Percentiles rank a stretch among this genome's conserved stretches.
Conservation (phyloP, 805 yeast genomes). For the Sugiyamaella floridensis region DNA sequence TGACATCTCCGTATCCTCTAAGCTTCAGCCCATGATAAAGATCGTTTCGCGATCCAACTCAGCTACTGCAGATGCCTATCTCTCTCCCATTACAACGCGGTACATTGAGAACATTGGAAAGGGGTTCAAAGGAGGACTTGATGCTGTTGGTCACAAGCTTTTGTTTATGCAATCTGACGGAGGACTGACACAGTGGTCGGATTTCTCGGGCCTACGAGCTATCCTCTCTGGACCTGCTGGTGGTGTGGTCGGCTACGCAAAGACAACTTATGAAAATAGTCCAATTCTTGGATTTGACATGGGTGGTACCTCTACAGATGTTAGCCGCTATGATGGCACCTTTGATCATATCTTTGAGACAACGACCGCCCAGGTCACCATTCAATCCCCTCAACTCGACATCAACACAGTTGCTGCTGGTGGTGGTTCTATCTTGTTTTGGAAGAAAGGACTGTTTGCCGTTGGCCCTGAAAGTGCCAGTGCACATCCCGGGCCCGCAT, state of each 20-base stretch:
- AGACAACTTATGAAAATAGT: constrained; percentile 59
- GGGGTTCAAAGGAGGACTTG: constrained; percentile 51
- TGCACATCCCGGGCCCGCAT: constrained; percentile 86
- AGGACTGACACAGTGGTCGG: constrained; percentile 77
- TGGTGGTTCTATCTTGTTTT: constrained; percentile 64
- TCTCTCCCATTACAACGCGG: constrained; percentile 68
- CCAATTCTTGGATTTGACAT: constrained; percentile 80
- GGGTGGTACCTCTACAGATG: constrained; percentile 92
- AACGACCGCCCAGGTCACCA: constrained; percentile 73
- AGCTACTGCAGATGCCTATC: constrained; percentile 72
- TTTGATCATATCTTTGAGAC: constrained; percentile 78
- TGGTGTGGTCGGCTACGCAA: constrained; percentile 90
- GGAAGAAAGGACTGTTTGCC: constrained; percentile 64
- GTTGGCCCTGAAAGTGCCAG: constrained; percentile 88
- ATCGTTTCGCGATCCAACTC: constrained; percentile 70
- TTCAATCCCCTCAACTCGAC: constrained; percentile 78
- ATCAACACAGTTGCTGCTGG: constrained; percentile 83
- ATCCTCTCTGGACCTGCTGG: constrained; percentile 97
- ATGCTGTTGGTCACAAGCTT: constrained; percentile 30
- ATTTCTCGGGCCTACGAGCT: constrained; percentile 82
- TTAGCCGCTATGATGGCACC: constrained; percentile 62
- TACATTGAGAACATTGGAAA: constrained; percentile 55
- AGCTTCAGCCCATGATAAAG: constrained; percentile 73
- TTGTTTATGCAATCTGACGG: constrained; percentile 94
- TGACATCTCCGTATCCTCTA: constrained; percentile 61